Evolutionary conservation across 2,329 filamentous ascomycete species (phyloP).

Genomic region (Colletotrichum musicola): DNA sequence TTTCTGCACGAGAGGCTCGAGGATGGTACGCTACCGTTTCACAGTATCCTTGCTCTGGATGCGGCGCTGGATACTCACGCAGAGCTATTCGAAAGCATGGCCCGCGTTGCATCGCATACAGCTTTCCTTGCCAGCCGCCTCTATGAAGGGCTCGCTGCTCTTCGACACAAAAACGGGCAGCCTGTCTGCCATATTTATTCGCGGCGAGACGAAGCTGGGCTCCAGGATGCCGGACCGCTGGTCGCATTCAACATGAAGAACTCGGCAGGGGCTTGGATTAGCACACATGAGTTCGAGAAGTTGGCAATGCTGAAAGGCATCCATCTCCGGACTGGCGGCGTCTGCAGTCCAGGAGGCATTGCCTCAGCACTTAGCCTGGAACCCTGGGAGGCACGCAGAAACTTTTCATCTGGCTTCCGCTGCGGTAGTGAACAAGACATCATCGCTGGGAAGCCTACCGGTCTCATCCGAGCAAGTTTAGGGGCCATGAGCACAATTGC

Average conservation of each 20-base stretch:
- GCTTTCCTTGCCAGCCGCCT: conserved; percentile 72
- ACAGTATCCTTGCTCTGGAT: conserved; percentile 87
- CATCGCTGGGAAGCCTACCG: conserved; percentile 86
- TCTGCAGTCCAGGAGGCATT: conserved; percentile 93
- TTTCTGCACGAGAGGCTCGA: conserved; percentile 86
- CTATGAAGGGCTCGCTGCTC: conserved; percentile 65
- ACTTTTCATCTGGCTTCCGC: conserved; percentile 86
- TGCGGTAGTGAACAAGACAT: conserved; percentile 89
- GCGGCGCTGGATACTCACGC: conserved; percentile 78
- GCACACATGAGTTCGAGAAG: conserved; percentile 88
- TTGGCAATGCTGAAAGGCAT: conserved; percentile 82
- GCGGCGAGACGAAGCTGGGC: conserved; percentile 24
- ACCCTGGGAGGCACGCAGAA: conserved; percentile 84
- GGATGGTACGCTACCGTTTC: conserved; percentile 91
- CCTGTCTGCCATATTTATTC: conserved; percentile 77
- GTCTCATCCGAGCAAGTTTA: conserved; percentile 85
- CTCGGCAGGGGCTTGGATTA: conserved; percentile 78
- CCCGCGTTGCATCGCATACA: conserved; percentile 78
- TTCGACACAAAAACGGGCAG: conserved; percentile 78
- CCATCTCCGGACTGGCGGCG: conserved; percentile 86
- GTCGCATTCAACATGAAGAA: conserved; percentile 87
- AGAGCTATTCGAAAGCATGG: conserved; percentile 79
- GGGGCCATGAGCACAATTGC: conserved; percentile 87
- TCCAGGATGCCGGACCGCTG: conserved; percentile 73
- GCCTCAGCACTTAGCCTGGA: conserved; percentile 78